These are phyloP conservation scores for Vanrija humicola DNA, from an alignment of 1,284 basidiomycete genomes.

Conservation along the genomic window DNA sequence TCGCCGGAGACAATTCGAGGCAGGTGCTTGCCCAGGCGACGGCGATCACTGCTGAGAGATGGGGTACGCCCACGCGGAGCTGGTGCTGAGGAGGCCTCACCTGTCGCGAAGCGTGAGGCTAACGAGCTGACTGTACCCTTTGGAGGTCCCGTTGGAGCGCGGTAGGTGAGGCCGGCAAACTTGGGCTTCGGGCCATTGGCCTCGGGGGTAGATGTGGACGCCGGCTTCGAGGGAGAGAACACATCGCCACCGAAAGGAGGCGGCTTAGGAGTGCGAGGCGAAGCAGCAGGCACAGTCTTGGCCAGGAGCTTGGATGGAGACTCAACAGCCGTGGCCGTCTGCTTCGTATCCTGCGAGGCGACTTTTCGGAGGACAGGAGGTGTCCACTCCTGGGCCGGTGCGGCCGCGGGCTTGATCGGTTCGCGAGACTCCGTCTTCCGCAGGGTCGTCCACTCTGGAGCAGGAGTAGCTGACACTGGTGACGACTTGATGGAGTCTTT, in stretches of 20 bases:
- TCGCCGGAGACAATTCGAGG: conserved; percentile 49
- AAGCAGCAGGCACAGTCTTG: neutral
- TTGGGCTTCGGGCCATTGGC: conserved; percentile 2
- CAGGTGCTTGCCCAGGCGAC: conserved; percentile 47
- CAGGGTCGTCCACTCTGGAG: neutral
- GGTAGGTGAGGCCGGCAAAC: conserved; percentile 12
- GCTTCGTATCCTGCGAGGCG: neutral
- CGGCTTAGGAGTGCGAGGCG: neutral
- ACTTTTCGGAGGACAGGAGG: no score
- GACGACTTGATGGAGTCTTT: no score
- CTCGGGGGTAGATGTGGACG: neutral
- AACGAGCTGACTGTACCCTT: conserved; percentile 14
- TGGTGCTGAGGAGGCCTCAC: neutral
- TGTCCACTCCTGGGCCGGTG: no score
- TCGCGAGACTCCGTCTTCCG: neutral
- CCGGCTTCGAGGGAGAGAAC: conserved; percentile 6
- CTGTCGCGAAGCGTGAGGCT: conserved; percentile 13
- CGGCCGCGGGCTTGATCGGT: neutral
- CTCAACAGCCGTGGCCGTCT: neutral
- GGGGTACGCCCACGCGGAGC: conserved; percentile 9
- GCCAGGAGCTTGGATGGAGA: neutral
- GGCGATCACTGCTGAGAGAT: conserved; percentile 26
- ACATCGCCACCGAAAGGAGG: conserved; percentile 1
- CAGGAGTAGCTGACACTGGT: neutral
- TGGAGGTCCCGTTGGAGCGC: conserved; percentile 16